These are phyloP conservation scores for Malassezia caprae DNA, from an alignment of 1,284 basidiomycete genomes.

Conservation along the genomic window DNA sequence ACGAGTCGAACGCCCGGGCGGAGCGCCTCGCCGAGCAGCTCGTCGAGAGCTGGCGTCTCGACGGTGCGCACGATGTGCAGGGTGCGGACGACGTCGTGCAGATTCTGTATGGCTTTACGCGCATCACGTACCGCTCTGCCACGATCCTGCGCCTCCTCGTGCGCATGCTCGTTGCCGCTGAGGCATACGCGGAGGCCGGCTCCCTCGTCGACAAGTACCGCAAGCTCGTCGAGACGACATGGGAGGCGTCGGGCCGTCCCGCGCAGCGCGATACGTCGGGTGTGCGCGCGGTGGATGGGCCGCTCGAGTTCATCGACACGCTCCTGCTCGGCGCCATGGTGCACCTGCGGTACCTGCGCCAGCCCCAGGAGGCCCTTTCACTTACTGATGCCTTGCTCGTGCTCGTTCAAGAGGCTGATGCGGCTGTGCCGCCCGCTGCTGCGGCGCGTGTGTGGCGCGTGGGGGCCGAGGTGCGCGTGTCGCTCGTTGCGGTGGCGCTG, in stretches of 20 bases:
- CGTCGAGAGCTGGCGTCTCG: constrained; percentile 65
- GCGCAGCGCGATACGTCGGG: constrained; percentile 5
- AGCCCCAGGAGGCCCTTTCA: constrained; percentile 24
- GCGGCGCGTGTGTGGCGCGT: constrained; percentile 12
- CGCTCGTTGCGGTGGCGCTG: constrained; percentile 57
- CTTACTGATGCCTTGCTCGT: constrained; percentile 22
- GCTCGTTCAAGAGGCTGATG: constrained; percentile 16
- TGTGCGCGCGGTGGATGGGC: constrained; percentile 4
- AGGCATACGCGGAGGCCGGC: constrained; percentile 36
- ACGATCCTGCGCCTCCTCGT: constrained; percentile 36
- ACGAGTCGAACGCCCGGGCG: constrained; percentile 67
- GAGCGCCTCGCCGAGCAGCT: constrained; percentile 73
- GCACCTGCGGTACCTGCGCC: constrained; percentile 22
- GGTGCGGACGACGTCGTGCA: constrained; percentile 40
- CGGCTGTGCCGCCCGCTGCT: neutral
- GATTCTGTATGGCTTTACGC: constrained; percentile 35
- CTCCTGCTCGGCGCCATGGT: constrained; percentile 33
- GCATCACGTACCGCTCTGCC: constrained; percentile 43
- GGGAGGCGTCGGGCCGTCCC: constrained; percentile 27
- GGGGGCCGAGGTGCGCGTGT: neutral
- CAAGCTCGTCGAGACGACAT: constrained; percentile 39
- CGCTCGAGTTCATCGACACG: constrained; percentile 25
- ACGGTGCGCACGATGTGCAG: constrained; percentile 35
- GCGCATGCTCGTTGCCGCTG: constrained; percentile 35
- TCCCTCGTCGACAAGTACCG: constrained; percentile 34